Conservation (phyloP, 768 basidiomycete genomes). For the Trametes villosa region DNA sequence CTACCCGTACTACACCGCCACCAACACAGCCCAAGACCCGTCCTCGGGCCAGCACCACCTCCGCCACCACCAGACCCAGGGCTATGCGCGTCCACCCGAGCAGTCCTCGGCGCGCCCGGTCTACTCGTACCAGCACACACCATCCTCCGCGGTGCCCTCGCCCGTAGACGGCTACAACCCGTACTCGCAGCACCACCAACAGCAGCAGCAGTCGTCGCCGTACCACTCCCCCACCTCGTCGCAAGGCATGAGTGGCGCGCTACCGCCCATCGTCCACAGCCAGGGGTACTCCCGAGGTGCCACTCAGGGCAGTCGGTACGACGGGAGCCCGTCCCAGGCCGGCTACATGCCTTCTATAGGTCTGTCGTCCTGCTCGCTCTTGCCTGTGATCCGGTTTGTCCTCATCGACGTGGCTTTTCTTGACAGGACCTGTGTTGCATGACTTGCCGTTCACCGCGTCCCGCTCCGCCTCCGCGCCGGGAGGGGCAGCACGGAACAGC, state of each 20-base stretch:
- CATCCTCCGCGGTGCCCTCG: neutral
- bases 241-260: constrained; percentile 13
- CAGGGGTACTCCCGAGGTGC: constrained; percentile 17
- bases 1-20: constrained; percentile 22
- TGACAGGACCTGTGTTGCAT: constrained; percentile 21
- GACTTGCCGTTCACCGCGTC: constrained; percentile 20
- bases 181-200: constrained; percentile 6
- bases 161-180: neutral
- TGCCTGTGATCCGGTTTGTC: neutral
- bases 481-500: constrained; percentile 3
- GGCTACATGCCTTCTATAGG: constrained; percentile 17
- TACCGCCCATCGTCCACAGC: constrained; percentile 8
- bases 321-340: constrained; percentile 6
- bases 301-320: constrained; percentile 10
- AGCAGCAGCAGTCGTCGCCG: constrained; percentile 4
- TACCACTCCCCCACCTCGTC: constrained; percentile 14
- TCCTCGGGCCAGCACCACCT: constrained; percentile 14
- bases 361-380: constrained; percentile 1
- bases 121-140: constrained; percentile 8
- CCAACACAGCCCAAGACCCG: constrained; percentile 5
- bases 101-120: neutral
- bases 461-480: neutral
- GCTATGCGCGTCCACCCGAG: constrained; percentile 16
- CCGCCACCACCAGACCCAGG: constrained; percentile 12
- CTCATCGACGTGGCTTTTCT: constrained; percentile 4